phyloP scores from a whole-genome alignment of 1,139 yeast species.

The Ogataea hybrid region DNA sequence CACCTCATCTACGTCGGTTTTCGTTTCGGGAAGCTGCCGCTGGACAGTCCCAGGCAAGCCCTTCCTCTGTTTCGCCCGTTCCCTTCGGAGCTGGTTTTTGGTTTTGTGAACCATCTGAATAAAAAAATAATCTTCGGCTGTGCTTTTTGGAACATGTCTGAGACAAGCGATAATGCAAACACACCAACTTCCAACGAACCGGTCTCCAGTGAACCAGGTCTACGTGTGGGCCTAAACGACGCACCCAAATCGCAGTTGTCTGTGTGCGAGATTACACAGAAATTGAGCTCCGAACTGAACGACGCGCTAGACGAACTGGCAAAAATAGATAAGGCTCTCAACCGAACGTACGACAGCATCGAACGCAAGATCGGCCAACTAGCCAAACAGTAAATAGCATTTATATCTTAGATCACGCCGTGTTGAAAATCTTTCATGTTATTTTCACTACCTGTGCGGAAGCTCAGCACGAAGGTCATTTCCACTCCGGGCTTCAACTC shows the following conservation, averaged over 20 bases:
- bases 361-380: conserved; percentile 22
- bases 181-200: conserved; percentile 4
- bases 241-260: conserved; percentile 13
- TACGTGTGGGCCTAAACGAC: conserved; percentile 2
- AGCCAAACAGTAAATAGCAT: conserved; percentile 9
- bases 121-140: conserved; percentile 6
- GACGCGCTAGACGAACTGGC: conserved; percentile 23
- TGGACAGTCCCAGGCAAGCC: conserved; percentile 1
- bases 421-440: conserved; percentile 1
- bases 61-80: conserved; percentile 52
- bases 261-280: conserved; percentile 25
- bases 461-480: conserved; percentile 17
- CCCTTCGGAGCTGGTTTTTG: conserved; percentile 66
- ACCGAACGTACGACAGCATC: conserved; percentile 18
- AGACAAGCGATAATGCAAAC: conserved; percentile 5
- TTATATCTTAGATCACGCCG: neutral
- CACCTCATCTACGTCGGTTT: conserved; percentile 1
- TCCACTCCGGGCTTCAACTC: neutral
- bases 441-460: conserved; percentile 8
- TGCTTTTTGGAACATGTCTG: conserved; percentile 5
- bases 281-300: conserved; percentile 21
- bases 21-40: conserved; percentile 5
- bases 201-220: conserved; percentile 4
- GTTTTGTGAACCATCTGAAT: conserved; percentile 33
- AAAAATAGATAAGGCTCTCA: conserved; percentile 23